Percentiles rank a stretch among this genome's conserved stretches.
These are phyloP conservation scores for Gamsiella multidivaricata DNA, from an alignment of 192 early-diverging fungal genomes.

Conservation along the genomic window DNA sequence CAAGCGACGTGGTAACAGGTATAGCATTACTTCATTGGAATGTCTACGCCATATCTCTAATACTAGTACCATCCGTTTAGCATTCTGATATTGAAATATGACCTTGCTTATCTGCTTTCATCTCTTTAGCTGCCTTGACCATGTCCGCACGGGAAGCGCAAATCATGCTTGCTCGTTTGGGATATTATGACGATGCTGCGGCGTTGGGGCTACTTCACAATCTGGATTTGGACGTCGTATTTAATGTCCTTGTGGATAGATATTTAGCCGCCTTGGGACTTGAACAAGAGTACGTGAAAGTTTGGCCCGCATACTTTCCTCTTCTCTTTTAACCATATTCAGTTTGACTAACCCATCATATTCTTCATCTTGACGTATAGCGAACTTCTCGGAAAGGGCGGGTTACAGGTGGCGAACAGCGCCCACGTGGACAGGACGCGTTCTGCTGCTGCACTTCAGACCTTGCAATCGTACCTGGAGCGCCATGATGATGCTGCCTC, in stretches of 20 bases:
- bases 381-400: constrained; percentile 15
- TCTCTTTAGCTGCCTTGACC: background rate
- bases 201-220: constrained; percentile 18
- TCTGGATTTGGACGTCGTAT: constrained; percentile 32
- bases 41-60: too few relatives aligned
- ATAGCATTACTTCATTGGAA: too few relatives aligned
- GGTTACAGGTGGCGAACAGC: background rate
- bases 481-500: constrained; percentile 23
- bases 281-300: constrained; percentile 35
- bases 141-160: constrained; percentile 23
- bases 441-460: constrained; percentile 13
- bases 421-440: background rate
- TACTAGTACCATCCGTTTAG: background rate
- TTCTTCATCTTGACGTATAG: constrained; percentile 1
- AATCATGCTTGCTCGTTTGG: constrained; percentile 25
- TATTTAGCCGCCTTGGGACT: constrained; percentile 19
- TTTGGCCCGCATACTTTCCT: background rate
- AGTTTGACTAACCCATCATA: too few relatives aligned
- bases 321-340: too few relatives aligned
- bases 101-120: background rate
- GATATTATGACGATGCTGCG: constrained; percentile 25
- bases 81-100: background rate
- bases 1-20: constrained; percentile 13
- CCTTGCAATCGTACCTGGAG: constrained; percentile 28
- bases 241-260: constrained; percentile 29